phyloP scores from a whole-genome alignment of 805 yeast genomes.

The Zygosaccharomyces gambellarensis region DNA sequence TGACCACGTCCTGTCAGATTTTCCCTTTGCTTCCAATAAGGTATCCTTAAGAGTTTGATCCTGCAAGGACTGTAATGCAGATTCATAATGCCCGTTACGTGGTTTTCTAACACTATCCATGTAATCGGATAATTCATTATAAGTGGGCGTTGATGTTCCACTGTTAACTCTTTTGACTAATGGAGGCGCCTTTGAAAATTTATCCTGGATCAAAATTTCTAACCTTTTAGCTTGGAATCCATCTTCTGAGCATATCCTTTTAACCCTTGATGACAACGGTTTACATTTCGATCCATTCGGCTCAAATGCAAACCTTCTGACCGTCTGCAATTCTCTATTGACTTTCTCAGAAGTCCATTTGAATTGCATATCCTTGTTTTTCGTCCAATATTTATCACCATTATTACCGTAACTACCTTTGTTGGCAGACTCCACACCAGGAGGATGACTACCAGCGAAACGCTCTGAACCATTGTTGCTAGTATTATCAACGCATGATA shows the following conservation, averaged over 20 bases:
- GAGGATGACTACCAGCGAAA: neutral
- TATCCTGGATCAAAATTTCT: neutral
- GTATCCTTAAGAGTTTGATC: constrained; percentile 5
- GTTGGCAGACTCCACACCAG: neutral
- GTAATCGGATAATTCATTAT: constrained; percentile 4
- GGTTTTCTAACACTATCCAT: constrained; percentile 5
- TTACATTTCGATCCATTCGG: constrained; percentile 2
- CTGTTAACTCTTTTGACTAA: constrained; percentile 5
- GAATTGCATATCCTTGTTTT: constrained; percentile 14
- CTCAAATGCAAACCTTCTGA: constrained; percentile 9
- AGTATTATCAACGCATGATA: neutral
- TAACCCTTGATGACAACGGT: constrained; percentile 6
- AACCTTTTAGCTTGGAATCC: constrained; percentile 1
- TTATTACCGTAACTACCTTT: neutral
- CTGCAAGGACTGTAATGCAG: constrained; percentile 1
- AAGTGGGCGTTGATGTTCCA: neutral
- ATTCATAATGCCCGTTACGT: constrained; percentile 4
- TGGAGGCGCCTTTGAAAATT: constrained; percentile 2
- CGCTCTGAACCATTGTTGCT: neutral
- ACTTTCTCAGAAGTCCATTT: constrained; percentile 16
- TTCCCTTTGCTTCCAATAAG: constrained; percentile 7
- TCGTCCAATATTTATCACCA: constrained; percentile 9
- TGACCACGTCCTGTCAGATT: constrained; percentile 7
- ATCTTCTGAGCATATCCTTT: constrained; percentile 5
- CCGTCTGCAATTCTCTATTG: constrained; percentile 13